Conservation (phyloP, 1,284 basidiomycete species). For the Clitocybe nebularis region DNA sequence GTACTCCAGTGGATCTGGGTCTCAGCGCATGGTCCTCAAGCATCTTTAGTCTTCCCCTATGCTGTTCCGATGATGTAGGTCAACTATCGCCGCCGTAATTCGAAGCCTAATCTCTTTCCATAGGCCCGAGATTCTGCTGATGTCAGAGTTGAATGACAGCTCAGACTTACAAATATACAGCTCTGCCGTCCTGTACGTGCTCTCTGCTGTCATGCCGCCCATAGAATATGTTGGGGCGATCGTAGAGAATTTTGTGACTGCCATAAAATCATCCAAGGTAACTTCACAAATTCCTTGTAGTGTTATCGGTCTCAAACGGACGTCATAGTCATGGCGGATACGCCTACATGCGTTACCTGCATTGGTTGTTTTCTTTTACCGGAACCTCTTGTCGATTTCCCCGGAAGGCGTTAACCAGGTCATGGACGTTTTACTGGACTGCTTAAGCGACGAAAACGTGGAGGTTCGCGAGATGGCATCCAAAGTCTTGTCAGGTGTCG, state of each 20-base stretch:
- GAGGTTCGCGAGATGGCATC: constrained; percentile 96
- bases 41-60: constrained; percentile 70
- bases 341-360: constrained; percentile 72
- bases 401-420: constrained; percentile 62
- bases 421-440: constrained; percentile 79
- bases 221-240: constrained; percentile 59
- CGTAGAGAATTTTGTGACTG: constrained; percentile 55
- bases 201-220: constrained; percentile 67
- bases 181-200: constrained; percentile 68
- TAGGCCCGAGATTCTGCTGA: constrained; percentile 74
- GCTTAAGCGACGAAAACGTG: constrained; percentile 86
- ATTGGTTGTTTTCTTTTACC: constrained; percentile 80
- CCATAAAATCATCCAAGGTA: constrained; percentile 69
- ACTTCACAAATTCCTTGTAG: constrained; percentile 12
- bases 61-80: constrained; percentile 73
- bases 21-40: constrained; percentile 64
- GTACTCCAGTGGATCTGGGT: constrained; percentile 82
- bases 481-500: constrained; percentile 83
- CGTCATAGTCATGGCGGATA: constrained; percentile 70
- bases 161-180: constrained; percentile 71
- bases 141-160: constrained; percentile 80
- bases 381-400: constrained; percentile 78
- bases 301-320: constrained; percentile 8
- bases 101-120: constrained; percentile 6
- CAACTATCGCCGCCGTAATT: constrained; percentile 1